Base-by-base conservation (phyloP, 805 yeast species). In the Lipomyces oligophaga region DNA sequence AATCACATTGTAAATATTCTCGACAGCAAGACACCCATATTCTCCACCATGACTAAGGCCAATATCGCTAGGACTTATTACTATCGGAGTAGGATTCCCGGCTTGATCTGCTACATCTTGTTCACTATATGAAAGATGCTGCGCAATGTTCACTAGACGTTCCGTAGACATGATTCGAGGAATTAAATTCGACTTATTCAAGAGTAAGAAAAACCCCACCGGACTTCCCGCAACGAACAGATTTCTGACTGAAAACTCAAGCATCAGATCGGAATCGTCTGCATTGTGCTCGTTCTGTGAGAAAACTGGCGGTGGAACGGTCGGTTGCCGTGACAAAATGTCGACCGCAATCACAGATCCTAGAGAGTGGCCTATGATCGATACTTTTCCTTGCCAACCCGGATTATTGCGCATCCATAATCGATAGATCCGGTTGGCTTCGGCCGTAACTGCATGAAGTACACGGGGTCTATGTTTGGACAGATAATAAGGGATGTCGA, bases 151-250 rank as follows among this genome's bases (percentile, higher is more conserved):
- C 2, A 32, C 19, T 25, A 38, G 15, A 3, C 47, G 28, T 15
- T 34, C 18, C n/a, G 18, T 27, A 16, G 58, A 34, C 10, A 43
- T 38, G 20, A 41, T 41, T 7, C 69, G 56, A 1, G 68, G 67
- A 27, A 60, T 53, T 10, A 65, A 46, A 21, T 55, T 58, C 25
- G 58, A 47, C 26, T 52, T 50, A 22, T 65, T 61, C 19, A 65
- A 53, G 10, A 65, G 52, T 43, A 66, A 39, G 67, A 89, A 86
- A 20, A 86, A 81, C 1, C 95, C 95, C 21, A 82, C 79, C 0
- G 97, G 97, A 0, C 95, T 84, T 0, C 97, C 97, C 16, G 83
- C 75, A 13, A 86, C 78, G 61, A 88, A 88, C 54, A 81, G 75
- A 56, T 83, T 83, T 16, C 79, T 79, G 1, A 86, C 88, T 5